Evolutionary conservation across 352 stramenopile species (phyloP), one percentile per base, ranked within the genome.

Genomic region (Globisporangium abappressorium): DNA sequence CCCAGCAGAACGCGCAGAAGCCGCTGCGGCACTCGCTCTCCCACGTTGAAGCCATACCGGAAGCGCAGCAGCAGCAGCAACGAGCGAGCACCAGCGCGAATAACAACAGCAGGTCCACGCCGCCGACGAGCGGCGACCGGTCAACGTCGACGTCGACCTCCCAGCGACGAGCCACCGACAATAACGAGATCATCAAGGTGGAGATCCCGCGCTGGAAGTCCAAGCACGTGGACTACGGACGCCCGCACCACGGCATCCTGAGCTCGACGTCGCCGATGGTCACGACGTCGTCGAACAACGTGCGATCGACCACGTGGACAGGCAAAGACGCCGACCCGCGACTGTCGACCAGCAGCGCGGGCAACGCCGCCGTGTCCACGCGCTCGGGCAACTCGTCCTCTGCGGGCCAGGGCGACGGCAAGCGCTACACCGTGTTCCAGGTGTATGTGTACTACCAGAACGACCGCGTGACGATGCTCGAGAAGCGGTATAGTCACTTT

Each of bases 401-500:
- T 59, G 71, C 33, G 20, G 71, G 57, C 64, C 66, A 41, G 65
- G 72, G 57, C 22, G 77, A 69, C 69, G 72, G 58, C 49, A 93
- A 95, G 71, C 75, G 85, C 15, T 94, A 84, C 69, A 95, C 87
- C 6, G 78, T 91, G 36, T 95, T 94, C 62, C 77, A 89, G 59
- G 75, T 95, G 6, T 83, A 87, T 60, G 82, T 95, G 57, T 80
- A 92, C 66, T 91, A 87, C 76, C 79, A 87, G 54, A 93, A 80
- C 33, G 84, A 82, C 20, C 75, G 77, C 7, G 71, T 91, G 33
- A 82, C 74, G 51, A 76, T 84, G 60, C 72, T 82, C 11, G 83
- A 91, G 74, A 94, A 94, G 74, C 78, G 88, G 30, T 95, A 94
- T 70, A 90, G 78, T 57, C 80, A 95, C 65, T 95, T 95, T 61